Evolutionary conservation across 129 eudicot genomes (phyloP), one percentile per base, ranked within the genome.

Genomic region (Tanacetum coccineum): DNA sequence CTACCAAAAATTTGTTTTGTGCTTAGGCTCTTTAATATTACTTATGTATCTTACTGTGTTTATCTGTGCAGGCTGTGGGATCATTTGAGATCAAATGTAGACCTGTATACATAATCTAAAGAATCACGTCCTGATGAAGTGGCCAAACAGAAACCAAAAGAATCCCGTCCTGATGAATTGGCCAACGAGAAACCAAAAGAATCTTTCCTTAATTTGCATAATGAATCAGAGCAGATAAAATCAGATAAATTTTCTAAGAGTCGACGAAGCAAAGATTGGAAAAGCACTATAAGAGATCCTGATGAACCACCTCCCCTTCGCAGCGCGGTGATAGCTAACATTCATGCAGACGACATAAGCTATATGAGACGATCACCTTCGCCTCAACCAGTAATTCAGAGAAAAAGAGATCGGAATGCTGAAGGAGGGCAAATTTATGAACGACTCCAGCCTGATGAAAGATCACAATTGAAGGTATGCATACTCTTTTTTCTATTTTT

Each of bases 31-130:
- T 63, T 21, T 20, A 30, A 44, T 74, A 17, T 67, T 53, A 62
- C 50, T 0, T 0, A 39, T 75, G 9, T 68, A 11, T 49, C 19
- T 36, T 36, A 7, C 10, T 36, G 42, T 6, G 9, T 68, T 67
- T 28, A n/a, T 59, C 19, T 58, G 32, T 75, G 52, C 65, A 93
- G 98, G 98, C 83, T 93, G 58, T 88, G 96, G 98, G 95, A 84
- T 61, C 96, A 86, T 77, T 68, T 92, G 63, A 76, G 82, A 55
- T 77, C 94, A 61, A 79, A 88, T 78, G 26, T 92, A 26, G 69
- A 87, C 79, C 63, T 75, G n/a, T 92, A 92, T 80, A 83, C 86
- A 54, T 81, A 81, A 88, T 52, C 81, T 46, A 36, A 36, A 36
- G 42, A 36, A 36, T 36, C 42, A 61, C 70, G 49, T 60, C 48